Conservation (phyloP, 2,329 filamentous ascomycete species). For the Acarospora socialis region DNA sequence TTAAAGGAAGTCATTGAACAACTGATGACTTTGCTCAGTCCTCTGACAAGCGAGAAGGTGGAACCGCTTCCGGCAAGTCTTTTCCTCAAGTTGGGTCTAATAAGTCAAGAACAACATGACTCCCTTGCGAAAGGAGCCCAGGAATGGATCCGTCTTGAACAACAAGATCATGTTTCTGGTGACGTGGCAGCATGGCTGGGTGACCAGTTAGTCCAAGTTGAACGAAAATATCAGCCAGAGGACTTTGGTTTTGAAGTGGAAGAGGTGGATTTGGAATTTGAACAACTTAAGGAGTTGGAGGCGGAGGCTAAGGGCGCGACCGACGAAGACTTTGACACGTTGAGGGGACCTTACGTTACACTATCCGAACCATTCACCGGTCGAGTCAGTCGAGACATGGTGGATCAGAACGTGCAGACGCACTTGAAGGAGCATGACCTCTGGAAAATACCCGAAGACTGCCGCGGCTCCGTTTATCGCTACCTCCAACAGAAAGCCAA, state of each 20-base stretch:
- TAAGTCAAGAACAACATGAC: conserved; percentile 48
- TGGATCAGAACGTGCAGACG: conserved; percentile 22
- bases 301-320: conserved; percentile 40
- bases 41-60: conserved; percentile 25
- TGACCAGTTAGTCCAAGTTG: conserved; percentile 33
- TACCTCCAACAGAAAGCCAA: conserved; percentile 45
- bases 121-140: conserved; percentile 41
- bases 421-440: conserved; percentile 37
- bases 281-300: conserved; percentile 46
- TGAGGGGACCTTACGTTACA: conserved; percentile 32
- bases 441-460: conserved; percentile 40
- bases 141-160: conserved; percentile 26
- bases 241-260: conserved; percentile 41
- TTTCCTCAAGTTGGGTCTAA: conserved; percentile 41
- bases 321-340: conserved; percentile 37
- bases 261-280: conserved; percentile 46
- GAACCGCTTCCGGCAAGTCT: conserved; percentile 39
- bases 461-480: conserved; percentile 53
- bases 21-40: conserved; percentile 28
- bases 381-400: conserved; percentile 25
- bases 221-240: conserved; percentile 31
- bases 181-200: conserved; percentile 44
- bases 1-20: conserved; percentile 30
- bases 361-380: conserved; percentile 30
- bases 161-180: conserved; percentile 18